Base-by-base conservation (phyloP, 2,329 filamentous ascomycete species). In the Sordariomycetes sp. region DNA sequence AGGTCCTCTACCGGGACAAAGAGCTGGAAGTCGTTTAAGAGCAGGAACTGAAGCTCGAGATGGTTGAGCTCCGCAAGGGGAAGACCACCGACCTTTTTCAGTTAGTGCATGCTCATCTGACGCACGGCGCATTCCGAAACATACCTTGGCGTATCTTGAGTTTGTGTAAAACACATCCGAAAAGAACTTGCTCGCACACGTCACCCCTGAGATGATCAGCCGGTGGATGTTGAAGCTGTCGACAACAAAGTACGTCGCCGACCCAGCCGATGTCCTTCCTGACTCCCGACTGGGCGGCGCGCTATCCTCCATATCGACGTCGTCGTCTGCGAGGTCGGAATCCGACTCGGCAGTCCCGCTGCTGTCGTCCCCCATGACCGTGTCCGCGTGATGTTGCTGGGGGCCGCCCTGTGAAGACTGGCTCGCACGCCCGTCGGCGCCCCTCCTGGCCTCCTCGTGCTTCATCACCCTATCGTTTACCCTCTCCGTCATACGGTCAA, bases 211-310 rank as follows among this genome's bases (percentile, higher is more conserved):
- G 68, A 99, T 99, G 57, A 97, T 91, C 57, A 99, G 76, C 57
- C 94, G 85, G 68, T 99, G 94, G 62, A 99, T 97, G 72, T 99
- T 99, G 75, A 94, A 99, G 73, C 94, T 97, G 72, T 99, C 94
- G 12, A 97, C 94, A 48, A 97, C 92, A 67, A 99, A 97, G 59
- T 81, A 83, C 10, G 79, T 81, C 70, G 63, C 7, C 61, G 64
- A 25, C 22, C 51, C 51, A 1, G 45, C 45, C 6, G n/a, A 2
- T 2, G 4, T 24, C 20, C n/a, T 50, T 8, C 5, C 45, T 8
- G 22, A 50, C 45, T 50, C 45, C 45, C 45, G 45, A 22, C 45
- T 22, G 4, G 45, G 45, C 10, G 45, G n/a, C n/a, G 10, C 20
- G 22, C 20, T 10, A 34, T 65, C 66, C 54, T 67, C 68, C 5